phyloP scores from a whole-genome alignment of 2,329 filamentous ascomycete genomes.

The Epichloe typhina region DNA sequence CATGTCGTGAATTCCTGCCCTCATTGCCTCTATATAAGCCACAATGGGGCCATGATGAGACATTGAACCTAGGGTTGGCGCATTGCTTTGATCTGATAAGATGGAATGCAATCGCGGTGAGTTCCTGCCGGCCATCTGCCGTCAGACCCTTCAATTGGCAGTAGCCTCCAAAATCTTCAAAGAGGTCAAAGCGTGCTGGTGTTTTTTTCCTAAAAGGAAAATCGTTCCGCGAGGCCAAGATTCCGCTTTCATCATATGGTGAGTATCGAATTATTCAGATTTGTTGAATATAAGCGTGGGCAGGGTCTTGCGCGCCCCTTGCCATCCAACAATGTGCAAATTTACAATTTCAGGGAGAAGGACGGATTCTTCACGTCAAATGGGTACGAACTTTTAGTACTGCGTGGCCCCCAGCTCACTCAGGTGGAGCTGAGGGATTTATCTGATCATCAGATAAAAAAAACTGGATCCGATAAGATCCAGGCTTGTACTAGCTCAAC shows the following conservation, averaged over 20 bases:
- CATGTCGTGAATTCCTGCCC: neutral
- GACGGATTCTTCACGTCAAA: neutral
- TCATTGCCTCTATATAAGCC: neutral
- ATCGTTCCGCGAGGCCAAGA: no score
- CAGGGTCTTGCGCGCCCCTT: no score
- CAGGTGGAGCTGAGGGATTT: conserved; percentile 27
- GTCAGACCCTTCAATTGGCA: no score
- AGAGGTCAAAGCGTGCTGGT: no score
- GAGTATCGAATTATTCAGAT: no score
- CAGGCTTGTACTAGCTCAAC: conserved; percentile 7
- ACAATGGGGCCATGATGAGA: neutral
- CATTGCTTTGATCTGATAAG: conserved; percentile 5
- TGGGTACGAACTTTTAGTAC: no score
- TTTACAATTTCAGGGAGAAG: neutral
- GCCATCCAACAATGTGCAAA: neutral
- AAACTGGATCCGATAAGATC: conserved; percentile 27
- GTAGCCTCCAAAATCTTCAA: no score
- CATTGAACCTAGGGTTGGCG: neutral
- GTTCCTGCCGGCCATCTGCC: neutral
- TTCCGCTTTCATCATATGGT: no score
- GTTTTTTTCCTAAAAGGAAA: no score
- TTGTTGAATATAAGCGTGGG: no score
- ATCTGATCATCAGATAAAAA: conserved; percentile 44
- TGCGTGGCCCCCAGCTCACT: neutral
- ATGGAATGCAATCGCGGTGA: neutral